These are phyloP conservation scores for Protomyces gravidus DNA, from an alignment of 1,139 yeast genomes.

Conservation along the genomic window DNA sequence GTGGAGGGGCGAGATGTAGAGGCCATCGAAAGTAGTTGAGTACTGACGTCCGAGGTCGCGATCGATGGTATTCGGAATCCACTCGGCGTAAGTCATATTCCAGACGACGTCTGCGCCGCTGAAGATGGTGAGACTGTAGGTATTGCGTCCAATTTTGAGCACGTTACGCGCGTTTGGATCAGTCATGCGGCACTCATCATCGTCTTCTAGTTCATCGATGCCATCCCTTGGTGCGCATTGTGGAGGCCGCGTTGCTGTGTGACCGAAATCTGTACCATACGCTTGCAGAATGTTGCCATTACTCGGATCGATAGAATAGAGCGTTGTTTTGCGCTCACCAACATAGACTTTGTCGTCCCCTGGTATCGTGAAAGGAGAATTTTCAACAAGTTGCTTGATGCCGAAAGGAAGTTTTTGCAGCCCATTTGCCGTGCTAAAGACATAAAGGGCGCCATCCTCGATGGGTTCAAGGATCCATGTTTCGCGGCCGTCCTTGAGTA, in stretches of 20 bases:
- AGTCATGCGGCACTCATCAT: slow-evolving; percentile 33
- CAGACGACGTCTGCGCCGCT: slow-evolving; percentile 67
- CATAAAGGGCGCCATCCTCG: slow-evolving; percentile 80
- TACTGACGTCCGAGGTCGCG: slow-evolving; percentile 54
- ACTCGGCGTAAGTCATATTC: slow-evolving; percentile 82
- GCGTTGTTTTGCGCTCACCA: slow-evolving; percentile 71
- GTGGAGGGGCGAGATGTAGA: slow-evolving; percentile 79
- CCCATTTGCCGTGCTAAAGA: slow-evolving; percentile 73
- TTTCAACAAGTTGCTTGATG: slow-evolving; percentile 69
- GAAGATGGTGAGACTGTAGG: slow-evolving; percentile 58
- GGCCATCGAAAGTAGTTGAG: slow-evolving; percentile 51
- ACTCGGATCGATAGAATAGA: slow-evolving; percentile 66
- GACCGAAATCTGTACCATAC: slow-evolving; percentile 50
- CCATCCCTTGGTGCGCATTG: slow-evolving; percentile 28
- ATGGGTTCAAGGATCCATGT: slow-evolving; percentile 89
- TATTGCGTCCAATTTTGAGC: slow-evolving; percentile 36
- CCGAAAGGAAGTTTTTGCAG: slow-evolving; percentile 77
- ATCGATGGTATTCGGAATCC: slow-evolving; percentile 92
- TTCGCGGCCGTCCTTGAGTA: slow-evolving; percentile 34
- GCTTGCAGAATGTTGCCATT: slow-evolving; percentile 74
- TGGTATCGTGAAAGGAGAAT: slow-evolving; percentile 68
- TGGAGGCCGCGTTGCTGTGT: slow-evolving; percentile 23
- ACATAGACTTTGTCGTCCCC: slow-evolving; percentile 90
- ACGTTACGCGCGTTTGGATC: slow-evolving; percentile 22
- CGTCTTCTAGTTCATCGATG: slow-evolving; percentile 33